Percentiles rank a stretch among this genome's conserved stretches.
Conservation (phyloP, 176 grass and related monocot genomes). For the Stipa capillata region DNA sequence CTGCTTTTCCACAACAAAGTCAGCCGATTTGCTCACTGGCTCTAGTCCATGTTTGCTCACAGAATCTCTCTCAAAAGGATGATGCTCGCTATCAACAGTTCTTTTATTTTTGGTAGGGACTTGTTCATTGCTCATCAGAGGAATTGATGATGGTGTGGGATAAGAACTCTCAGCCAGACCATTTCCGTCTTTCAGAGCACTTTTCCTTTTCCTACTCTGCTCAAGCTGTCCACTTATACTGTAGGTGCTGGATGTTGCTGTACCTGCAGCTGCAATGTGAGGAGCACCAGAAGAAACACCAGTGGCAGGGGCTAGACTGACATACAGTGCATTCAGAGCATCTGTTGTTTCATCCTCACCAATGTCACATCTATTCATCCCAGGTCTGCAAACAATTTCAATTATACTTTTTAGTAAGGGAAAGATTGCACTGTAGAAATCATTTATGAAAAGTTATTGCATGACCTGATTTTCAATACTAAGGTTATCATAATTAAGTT, state of each 20-base stretch:
- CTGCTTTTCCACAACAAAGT: conserved; percentile 29
- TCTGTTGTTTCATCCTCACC: conserved; percentile 70
- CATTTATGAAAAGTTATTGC: not conserved
- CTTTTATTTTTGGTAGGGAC: conserved; percentile 14
- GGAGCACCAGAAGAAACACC: conserved; percentile 11
- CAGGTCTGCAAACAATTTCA: conserved; percentile 50
- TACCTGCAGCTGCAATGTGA: not conserved
- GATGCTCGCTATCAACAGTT: conserved; percentile 3
- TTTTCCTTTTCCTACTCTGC: conserved; percentile 36
- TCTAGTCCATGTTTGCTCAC: conserved; percentile 25
- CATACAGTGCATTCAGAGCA: conserved; percentile 57
- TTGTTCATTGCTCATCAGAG: conserved; percentile 12
- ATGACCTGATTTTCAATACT: not conserved
- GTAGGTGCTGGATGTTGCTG: not conserved
- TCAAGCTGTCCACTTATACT: conserved; percentile 25
- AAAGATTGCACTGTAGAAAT: not conserved
- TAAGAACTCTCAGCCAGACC: conserved; percentile 16
- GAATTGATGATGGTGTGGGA: conserved; percentile 7
- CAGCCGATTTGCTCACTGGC: conserved; percentile 33
- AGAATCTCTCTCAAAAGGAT: conserved; percentile 22
- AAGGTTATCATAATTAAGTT: not conserved
- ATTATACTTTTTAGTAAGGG: not conserved
- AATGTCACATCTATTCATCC: conserved; percentile 72
- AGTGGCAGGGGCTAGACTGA: conserved; percentile 27
- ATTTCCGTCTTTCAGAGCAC: conserved; percentile 2